A percentile compares a stretch with the other conserved stretches of the same genome.
Evolutionary conservation across 2,329 filamentous ascomycete genomes (phyloP).

Genomic region (Dactylonectria macrodidyma): DNA sequence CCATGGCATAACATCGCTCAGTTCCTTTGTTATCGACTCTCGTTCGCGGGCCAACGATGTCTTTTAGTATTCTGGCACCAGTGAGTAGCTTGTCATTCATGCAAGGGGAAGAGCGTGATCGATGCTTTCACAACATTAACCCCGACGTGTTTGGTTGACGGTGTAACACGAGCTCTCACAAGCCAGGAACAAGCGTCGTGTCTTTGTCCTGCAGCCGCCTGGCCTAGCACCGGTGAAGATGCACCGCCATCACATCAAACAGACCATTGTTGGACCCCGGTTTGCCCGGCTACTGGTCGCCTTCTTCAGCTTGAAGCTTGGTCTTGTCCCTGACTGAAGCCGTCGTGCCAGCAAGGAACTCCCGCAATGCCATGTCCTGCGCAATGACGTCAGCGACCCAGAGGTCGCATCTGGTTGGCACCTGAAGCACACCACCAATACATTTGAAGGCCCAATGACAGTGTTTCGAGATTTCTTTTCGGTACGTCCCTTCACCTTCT

Average conservation of each 20-base stretch:
- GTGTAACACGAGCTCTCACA: constrained; percentile 1
- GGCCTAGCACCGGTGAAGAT: constrained; percentile 22
- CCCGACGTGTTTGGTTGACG: neutral
- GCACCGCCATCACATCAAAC: constrained; percentile 7
- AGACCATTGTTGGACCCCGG: neutral
- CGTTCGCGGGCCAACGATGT: neutral
- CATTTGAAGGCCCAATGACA: constrained; percentile 34
- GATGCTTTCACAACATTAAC: neutral
- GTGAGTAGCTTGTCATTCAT: neutral
- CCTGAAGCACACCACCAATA: constrained; percentile 25
- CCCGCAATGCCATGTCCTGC: constrained; percentile 31
- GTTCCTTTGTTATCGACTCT: constrained; percentile 7
- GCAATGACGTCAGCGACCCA: constrained; percentile 44
- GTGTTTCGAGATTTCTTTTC: constrained; percentile 1
- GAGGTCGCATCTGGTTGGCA: constrained; percentile 29
- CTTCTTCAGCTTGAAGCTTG: constrained; percentile 3
- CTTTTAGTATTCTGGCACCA: neutral
- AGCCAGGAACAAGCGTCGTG: constrained; percentile 20
- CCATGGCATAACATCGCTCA: constrained; percentile 14
- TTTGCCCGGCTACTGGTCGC: neutral
- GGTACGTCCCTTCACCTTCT: constrained; percentile 19
- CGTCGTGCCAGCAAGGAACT: constrained; percentile 41
- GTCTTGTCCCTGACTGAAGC: constrained; percentile 27
- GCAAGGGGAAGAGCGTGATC: constrained; percentile 6
- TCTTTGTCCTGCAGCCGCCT: constrained; percentile 22